A percentile compares a stretch with the other conserved stretches of the same genome.
These are phyloP conservation scores for Aspergillus viridinutans DNA, from an alignment of 2,329 filamentous ascomycete genomes.

Conservation along the genomic window DNA sequence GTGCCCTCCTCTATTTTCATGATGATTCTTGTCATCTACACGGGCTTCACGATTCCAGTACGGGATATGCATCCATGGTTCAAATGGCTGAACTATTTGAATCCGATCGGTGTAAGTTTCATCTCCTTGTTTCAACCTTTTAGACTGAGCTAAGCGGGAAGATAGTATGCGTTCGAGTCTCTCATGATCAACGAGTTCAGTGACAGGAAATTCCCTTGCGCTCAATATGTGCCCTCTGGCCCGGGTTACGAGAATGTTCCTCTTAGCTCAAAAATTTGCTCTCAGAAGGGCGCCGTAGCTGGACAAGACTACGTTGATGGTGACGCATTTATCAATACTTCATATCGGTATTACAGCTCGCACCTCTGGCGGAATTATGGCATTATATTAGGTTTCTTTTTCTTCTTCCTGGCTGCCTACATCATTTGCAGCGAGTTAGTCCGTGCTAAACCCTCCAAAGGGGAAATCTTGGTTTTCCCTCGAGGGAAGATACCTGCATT, in stretches of 20 bases:
- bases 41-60: conserved; percentile 45
- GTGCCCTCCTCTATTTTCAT: conserved; percentile 52
- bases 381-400: conserved; percentile 59
- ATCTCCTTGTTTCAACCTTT: neutral
- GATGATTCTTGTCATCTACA: conserved; percentile 43
- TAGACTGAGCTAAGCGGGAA: neutral
- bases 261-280: conserved; percentile 50
- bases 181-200: conserved; percentile 83
- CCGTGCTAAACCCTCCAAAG: conserved; percentile 65
- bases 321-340: conserved; percentile 52
- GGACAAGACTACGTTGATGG: conserved; percentile 55
- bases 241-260: conserved; percentile 38
- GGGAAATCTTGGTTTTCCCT: conserved; percentile 69
- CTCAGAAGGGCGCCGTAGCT: conserved; percentile 52
- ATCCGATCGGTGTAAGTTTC: conserved; percentile 60
- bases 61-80: conserved; percentile 75
- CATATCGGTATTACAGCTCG: conserved; percentile 53
- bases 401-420: conserved; percentile 58
- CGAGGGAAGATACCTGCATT: conserved; percentile 59
- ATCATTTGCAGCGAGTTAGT: conserved; percentile 59
- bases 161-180: conserved; percentile 69
- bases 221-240: conserved; percentile 42
- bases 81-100: conserved; percentile 76
- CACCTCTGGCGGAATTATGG: conserved; percentile 67
- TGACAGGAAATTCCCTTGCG: conserved; percentile 54